Base-by-base conservation (phyloP, 2,329 filamentous ascomycete species). In the Aspergillus bombycis region DNA sequence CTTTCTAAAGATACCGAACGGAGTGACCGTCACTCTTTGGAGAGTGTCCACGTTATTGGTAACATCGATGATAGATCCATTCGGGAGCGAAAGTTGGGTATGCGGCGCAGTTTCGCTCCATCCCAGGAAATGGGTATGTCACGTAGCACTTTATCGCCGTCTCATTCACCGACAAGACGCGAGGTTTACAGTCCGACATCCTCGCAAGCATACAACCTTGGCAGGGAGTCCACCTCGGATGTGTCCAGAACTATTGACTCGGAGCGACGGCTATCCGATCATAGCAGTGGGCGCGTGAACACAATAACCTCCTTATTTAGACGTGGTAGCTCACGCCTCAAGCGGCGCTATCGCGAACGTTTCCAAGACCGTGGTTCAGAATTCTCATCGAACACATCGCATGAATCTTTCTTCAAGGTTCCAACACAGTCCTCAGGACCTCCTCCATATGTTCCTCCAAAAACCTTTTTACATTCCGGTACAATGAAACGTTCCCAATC, bases 301-400 rank as follows among this genome's bases (percentile, higher is more conserved):
- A 78, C 89, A 0, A 91, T 93, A 83, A 87, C 88, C 4, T 89
- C 91, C 0, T 86, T 97, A 41, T 92, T 97, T 78, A 88, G 87
- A 71, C 90, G 90, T 76, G 86, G 86, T 32, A 84, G 81, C 60
- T 80, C 78, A 50, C 79, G 81, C 71, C 82, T 79, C 82, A 86
- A 83, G 83, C 82, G 76, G 82, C 85, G 80, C 78, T 87, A 77
- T 74, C 81, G 74, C 32, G 80, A 81, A 30, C 75, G 78, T 52
- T 81, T 79, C 64, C 80, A 80, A 78, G 85, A 74, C 66, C 83
- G 74, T 2, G 85, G 90, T 4, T 91, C 92, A 0, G 93, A 94
- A n/a, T 95, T 96, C 74, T 93, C 93, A 74, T 93, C 93, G 5
- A 97, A 97, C 72, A 92, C 93, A 0, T 97, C 94, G 1, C 87